Conservation (phyloP, 441 rosid genomes). For the Syzygium malaccense region DNA sequence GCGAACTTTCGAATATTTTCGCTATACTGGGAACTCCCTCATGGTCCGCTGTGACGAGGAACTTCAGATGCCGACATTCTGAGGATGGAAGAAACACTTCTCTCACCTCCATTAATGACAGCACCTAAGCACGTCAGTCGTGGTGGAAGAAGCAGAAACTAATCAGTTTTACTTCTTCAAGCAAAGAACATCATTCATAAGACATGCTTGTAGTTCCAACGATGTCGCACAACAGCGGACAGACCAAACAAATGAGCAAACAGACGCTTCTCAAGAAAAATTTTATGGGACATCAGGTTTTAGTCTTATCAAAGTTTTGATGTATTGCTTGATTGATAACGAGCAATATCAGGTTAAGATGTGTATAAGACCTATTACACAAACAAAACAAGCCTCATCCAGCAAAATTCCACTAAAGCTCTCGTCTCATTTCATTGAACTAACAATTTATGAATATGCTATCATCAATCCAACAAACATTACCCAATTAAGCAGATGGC, state of each 20-base stretch:
- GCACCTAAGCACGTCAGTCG: neutral
- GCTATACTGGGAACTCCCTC: neutral
- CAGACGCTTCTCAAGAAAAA: too few species aligned
- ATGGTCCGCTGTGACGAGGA: neutral
- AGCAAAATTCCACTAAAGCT: neutral
- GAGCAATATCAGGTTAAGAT: neutral
- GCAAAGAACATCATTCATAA: neutral
- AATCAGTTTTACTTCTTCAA: neutral
- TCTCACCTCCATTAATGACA: neutral
- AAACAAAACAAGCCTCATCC: neutral
- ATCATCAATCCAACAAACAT: neutral
- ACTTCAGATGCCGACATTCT: neutral
- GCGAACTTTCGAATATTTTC: neutral
- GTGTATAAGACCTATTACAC: rapidly evolving
- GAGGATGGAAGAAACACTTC: neutral
- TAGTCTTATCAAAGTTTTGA: neutral
- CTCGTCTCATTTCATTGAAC: neutral
- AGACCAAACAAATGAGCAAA: neutral
- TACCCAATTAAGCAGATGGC: neutral
- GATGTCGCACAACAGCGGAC: neutral
- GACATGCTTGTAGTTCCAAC: neutral
- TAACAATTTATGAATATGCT: neutral
- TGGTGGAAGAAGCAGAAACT: neutral
- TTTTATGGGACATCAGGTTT: neutral
- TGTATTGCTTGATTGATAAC: neutral